phyloP scores from a whole-genome alignment of 305 asterid species.

The Fraxinus greggii region DNA sequence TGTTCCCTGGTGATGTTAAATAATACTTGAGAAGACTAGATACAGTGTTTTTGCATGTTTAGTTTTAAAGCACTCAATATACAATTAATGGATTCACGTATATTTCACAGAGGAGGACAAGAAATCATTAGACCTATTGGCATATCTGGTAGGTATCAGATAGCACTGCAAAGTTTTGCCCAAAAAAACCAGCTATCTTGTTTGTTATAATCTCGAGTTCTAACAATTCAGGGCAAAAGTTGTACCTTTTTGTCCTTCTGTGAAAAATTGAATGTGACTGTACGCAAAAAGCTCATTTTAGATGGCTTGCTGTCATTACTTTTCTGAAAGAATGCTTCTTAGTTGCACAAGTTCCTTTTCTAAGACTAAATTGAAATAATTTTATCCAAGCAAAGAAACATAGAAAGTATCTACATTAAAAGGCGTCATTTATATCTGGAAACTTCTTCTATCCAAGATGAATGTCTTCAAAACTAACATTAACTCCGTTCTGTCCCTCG shows the following conservation, averaged over 20 bases:
- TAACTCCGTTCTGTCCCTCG: background rate
- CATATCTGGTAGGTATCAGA: background rate
- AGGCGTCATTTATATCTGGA: background rate
- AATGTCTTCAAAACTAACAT: background rate
- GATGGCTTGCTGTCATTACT: background rate
- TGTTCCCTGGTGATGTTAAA: constrained; percentile 2
- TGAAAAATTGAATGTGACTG: background rate
- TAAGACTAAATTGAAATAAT: background rate
- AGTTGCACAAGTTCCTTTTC: background rate
- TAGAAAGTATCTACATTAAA: background rate
- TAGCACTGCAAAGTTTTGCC: background rate
- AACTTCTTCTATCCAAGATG: background rate
- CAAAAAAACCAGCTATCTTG: background rate
- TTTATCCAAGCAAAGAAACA: background rate
- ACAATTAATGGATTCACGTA: background rate
- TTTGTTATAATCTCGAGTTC: background rate
- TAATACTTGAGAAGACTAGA: background rate
- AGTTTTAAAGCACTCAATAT: background rate
- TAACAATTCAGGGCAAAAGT: background rate
- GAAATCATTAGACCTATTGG: constrained; percentile 2
- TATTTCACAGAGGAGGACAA: constrained; percentile 3
- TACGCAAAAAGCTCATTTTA: background rate
- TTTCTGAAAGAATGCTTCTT: background rate
- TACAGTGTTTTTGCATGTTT: background rate
- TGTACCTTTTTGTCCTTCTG: background rate